Evolutionary conservation across 345 rosid genomes (phyloP), one percentile per base, ranked within the genome.

Genomic region (Aethionema arabicum): DNA sequence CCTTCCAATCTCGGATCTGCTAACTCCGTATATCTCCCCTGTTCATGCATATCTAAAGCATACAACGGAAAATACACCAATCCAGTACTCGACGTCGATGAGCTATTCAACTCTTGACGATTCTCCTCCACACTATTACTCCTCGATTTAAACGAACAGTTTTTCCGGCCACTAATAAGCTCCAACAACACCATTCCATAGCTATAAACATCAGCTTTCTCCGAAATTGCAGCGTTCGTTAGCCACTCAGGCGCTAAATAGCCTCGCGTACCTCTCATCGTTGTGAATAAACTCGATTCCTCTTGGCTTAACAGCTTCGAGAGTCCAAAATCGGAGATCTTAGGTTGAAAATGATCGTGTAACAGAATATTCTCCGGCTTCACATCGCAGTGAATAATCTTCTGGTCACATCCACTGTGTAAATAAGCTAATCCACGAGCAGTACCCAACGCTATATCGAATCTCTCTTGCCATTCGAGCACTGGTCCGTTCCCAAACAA

Each of bases 211-310:
- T 90, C 95, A 5, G 84, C 83, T 75, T 90, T 90, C 67, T 85
- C 91, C 0, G 92, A 81, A 40, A 87, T 86, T 0, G 90, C 90
- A 4, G 90, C 57, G 77, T 78, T 86, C 0, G 92, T 86, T 10
- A 86, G 82, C 95, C 95, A 86, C 72, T 86, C 95, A 0, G 95
- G 95, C 36, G 95, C 95, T 55, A 86, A 80, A 48, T 86, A 86
- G 56, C 95, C 95, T 29, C 89, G 86, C n/a, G 95, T 84, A 49
- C 95, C 95, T 79, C 95, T 70, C 95, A 86, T 82, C 5, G 88
- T 82, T 5, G 95, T 86, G 78, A 86, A 83, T 0, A 84, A 61
- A 54, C 87, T 72, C 12, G 89, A 83, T 66, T 86, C 88, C 12
- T 86, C 88, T 37, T 78, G 83, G 49, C 62, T 74, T 4, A 86